Percentiles rank a stretch among this genome's conserved stretches.
These are phyloP conservation scores for Mycena kentingensis DNA, from an alignment of 768 basidiomycete species.

Conservation along the genomic window DNA sequence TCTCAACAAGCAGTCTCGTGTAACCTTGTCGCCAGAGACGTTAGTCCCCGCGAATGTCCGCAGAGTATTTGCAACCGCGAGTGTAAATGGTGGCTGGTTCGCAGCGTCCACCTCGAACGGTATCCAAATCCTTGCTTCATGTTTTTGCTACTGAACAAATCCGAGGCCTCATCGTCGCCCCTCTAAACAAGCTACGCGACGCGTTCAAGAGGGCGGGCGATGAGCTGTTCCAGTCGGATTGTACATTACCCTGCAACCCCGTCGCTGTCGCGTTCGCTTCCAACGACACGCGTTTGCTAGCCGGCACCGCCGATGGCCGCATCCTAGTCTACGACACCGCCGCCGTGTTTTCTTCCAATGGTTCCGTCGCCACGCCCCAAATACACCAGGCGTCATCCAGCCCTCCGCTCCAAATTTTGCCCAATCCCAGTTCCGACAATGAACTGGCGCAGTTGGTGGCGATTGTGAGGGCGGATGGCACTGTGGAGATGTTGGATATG, in stretches of 20 bases:
- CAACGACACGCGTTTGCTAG: conserved; percentile 60
- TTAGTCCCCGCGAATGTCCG: conserved; percentile 41
- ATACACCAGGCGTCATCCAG: conserved; percentile 47
- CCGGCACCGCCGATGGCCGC: conserved; percentile 60
- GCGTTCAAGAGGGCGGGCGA: conserved; percentile 48
- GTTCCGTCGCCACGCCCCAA: conserved; percentile 44
- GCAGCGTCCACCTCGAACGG: conserved; percentile 48
- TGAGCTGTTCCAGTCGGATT: conserved; percentile 51
- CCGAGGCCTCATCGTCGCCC: conserved; percentile 62
- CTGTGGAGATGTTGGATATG: conserved; percentile 63
- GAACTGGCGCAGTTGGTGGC: conserved; percentile 61
- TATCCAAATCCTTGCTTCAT: background rate
- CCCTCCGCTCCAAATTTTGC: conserved; percentile 53
- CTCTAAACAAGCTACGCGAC: conserved; percentile 60
- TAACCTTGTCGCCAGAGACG: conserved; percentile 57
- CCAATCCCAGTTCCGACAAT: conserved; percentile 62
- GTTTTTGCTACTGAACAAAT: background rate
- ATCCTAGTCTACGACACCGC: conserved; percentile 62
- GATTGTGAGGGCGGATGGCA: conserved; percentile 48
- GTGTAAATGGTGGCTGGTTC: conserved; percentile 64
- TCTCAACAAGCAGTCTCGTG: conserved; percentile 63
- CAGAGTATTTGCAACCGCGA: conserved; percentile 59
- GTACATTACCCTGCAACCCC: conserved; percentile 51
- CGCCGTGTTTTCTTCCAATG: conserved; percentile 48
- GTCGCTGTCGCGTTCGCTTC: conserved; percentile 57